Percentiles rank a stretch among this genome's conserved stretches.
Evolutionary conservation across 192 early-diverging fungal genomes (phyloP).

Genomic region (Coemansia sp.): DNA sequence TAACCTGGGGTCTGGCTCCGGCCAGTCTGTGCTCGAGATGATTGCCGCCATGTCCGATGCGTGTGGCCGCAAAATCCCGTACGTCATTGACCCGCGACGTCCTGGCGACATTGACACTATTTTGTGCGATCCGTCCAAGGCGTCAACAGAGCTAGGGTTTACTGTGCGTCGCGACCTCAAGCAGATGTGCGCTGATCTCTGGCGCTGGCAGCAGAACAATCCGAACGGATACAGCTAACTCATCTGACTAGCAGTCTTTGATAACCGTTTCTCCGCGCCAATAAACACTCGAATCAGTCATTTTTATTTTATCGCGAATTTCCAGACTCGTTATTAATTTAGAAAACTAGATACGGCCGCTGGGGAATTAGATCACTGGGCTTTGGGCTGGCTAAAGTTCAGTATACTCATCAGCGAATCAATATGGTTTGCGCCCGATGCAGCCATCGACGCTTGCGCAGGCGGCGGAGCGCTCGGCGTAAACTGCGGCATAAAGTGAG

Average conservation of each 20-base stretch:
- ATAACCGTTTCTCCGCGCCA: too few species aligned
- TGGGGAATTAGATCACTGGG: background rate
- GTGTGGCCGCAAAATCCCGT: conserved; percentile 77
- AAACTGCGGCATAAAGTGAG: conserved; percentile 8
- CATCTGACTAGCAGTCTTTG: too few species aligned
- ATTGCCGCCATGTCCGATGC: conserved; percentile 79
- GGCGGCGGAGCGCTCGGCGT: conserved; percentile 9
- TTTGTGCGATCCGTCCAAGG: conserved; percentile 72
- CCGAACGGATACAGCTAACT: conserved; percentile 59
- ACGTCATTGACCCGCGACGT: conserved; percentile 64
- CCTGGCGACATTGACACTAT: conserved; percentile 83
- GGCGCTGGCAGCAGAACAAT: conserved; percentile 71
- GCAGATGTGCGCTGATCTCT: conserved; percentile 68
- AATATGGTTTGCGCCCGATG: conserved; percentile 17
- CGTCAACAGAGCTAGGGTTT: conserved; percentile 65
- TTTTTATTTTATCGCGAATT: too few species aligned
- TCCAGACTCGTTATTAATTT: background rate
- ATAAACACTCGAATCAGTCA: too few species aligned
- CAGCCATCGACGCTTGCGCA: conserved; percentile 7
- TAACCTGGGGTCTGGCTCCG: conserved; percentile 90
- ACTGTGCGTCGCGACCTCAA: conserved; percentile 58
- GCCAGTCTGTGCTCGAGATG: conserved; percentile 91
- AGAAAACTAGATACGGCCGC: background rate
- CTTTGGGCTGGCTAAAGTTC: conserved; percentile 15
- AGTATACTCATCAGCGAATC: conserved; percentile 35